Conservation (phyloP, 176 grass and related monocot species). For the Alloteropsis semialata region DNA sequence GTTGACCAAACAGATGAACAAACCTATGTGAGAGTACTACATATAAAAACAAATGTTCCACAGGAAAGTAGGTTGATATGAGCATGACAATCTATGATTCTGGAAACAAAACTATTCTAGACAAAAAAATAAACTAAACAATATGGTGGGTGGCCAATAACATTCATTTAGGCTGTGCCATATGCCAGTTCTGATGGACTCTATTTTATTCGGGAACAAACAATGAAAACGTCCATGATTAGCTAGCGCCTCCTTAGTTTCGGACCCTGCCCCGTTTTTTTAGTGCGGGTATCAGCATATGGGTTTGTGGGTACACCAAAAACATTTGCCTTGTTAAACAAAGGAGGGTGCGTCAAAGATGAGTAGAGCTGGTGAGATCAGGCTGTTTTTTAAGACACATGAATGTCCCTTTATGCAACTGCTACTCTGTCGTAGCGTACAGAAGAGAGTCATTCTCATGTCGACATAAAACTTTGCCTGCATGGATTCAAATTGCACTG, state of each 20-base stretch:
- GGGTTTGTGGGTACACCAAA: conserved; percentile 28
- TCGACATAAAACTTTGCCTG: neutral
- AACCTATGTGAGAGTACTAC: conserved; percentile 8
- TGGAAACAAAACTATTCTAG: conserved; percentile 21
- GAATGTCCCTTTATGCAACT: conserved; percentile 31
- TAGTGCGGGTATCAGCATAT: conserved; percentile 7
- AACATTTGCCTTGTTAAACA: conserved; percentile 36
- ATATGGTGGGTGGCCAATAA: conserved; percentile 36
- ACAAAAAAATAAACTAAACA: conserved; percentile 10
- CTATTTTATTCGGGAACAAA: conserved; percentile 33
- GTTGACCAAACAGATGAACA: conserved; percentile 49
- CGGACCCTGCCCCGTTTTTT: conserved; percentile 12
- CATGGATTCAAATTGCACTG: neutral
- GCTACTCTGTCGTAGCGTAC: conserved; percentile 8
- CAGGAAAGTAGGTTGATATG: conserved; percentile 8
- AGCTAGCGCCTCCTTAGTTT: conserved; percentile 24
- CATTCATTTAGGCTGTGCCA: conserved; percentile 24
- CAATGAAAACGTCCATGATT: conserved; percentile 33
- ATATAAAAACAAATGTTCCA: conserved; percentile 18
- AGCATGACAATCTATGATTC: conserved; percentile 29
- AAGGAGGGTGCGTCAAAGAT: neutral
- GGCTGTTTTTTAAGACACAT: neutral
- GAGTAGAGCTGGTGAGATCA: conserved; percentile 40
- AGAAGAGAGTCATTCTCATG: conserved; percentile 2
- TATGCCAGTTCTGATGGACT: neutral